A percentile compares a stretch with the other conserved stretches of the same genome.
Conservation (phyloP, 768 basidiomycete genomes). For the Boletus barrowsii region DNA sequence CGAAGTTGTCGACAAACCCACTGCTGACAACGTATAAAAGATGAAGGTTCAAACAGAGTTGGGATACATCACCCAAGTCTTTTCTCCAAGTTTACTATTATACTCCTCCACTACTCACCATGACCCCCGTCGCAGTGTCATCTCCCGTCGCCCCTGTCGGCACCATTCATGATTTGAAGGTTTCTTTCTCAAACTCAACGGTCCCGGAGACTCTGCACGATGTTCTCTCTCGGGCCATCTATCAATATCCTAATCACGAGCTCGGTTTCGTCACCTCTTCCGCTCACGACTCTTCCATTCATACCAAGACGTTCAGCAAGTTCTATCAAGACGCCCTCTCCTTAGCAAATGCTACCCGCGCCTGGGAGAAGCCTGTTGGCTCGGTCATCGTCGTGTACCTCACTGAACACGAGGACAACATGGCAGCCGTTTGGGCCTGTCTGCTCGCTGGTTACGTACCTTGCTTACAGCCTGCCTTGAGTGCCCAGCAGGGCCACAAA, state of each 20-base stretch:
- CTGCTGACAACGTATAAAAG: conserved; percentile 19
- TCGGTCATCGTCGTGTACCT: conserved; percentile 29
- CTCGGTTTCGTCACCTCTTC: conserved; percentile 29
- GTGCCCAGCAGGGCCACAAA: conserved; percentile 32
- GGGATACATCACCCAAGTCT: not conserved
- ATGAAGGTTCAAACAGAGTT: conserved; percentile 4
- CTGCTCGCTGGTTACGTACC: conserved; percentile 31
- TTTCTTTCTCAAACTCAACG: conserved; percentile 6
- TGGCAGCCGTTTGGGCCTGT: conserved; percentile 32
- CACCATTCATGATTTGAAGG: conserved; percentile 11
- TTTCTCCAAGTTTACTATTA: not conserved
- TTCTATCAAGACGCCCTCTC: conserved; percentile 17
- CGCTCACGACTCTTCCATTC: conserved; percentile 28
- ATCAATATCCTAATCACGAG: conserved; percentile 22
- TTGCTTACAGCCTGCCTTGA: conserved; percentile 33
- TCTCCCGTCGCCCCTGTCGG: conserved; percentile 8
- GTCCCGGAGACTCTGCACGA: conserved; percentile 21
- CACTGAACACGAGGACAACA: conserved; percentile 34
- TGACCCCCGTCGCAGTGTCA: conserved; percentile 17
- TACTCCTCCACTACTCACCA: not conserved
- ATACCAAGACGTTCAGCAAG: conserved; percentile 22
- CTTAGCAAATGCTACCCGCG: conserved; percentile 21
- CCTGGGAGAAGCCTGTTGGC: conserved; percentile 25
- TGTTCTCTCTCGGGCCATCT: conserved; percentile 20
- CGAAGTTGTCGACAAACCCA: not conserved